Percentiles rank a stretch among this genome's conserved stretches.
phyloP scores from a whole-genome alignment of 371 early-diverging fungal species.

The Rhizomucor miehei region DNA sequence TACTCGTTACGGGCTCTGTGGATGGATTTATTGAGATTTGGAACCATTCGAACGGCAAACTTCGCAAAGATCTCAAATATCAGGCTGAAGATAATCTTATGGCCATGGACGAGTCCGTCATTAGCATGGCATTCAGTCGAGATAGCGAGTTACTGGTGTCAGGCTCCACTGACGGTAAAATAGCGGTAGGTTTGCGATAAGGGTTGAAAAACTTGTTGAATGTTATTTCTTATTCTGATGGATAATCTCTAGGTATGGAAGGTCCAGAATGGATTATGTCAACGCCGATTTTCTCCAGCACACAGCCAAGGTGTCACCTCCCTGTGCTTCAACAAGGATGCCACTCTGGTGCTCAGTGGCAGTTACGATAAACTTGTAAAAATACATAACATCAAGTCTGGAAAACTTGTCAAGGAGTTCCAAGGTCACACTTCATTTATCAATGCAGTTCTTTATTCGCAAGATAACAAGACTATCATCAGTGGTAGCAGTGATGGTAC shows the following conservation, averaged over 20 bases:
- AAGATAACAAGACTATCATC: constrained; percentile 65
- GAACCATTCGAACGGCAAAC: constrained; percentile 87
- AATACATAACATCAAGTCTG: constrained; percentile 87
- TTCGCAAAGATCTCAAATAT: constrained; percentile 84
- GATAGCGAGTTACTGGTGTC: constrained; percentile 82
- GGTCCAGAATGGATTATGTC: constrained; percentile 71
- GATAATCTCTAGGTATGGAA: constrained; percentile 87
- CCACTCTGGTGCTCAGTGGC: constrained; percentile 70
- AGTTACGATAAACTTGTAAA: constrained; percentile 79
- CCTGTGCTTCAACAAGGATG: constrained; percentile 72
- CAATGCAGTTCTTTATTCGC: constrained; percentile 71
- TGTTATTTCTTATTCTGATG: too few relatives aligned
- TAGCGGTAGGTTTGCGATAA: constrained; percentile 60
- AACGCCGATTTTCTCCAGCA: constrained; percentile 73
- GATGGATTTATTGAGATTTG: constrained; percentile 96
- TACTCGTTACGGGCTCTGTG: constrained; percentile 82
- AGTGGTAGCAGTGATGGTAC: constrained; percentile 88
- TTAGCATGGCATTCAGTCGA: constrained; percentile 70
- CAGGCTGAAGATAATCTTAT: constrained; percentile 87
- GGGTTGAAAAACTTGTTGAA: too few relatives aligned
- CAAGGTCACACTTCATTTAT: constrained; percentile 88
- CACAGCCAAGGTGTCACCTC: constrained; percentile 85
- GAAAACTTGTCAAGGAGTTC: constrained; percentile 85
- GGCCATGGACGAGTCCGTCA: constrained; percentile 87
- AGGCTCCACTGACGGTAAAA: constrained; percentile 83